phyloP scores from a whole-genome alignment of 257 asterid genomes.

The Datura wrightii region DNA sequence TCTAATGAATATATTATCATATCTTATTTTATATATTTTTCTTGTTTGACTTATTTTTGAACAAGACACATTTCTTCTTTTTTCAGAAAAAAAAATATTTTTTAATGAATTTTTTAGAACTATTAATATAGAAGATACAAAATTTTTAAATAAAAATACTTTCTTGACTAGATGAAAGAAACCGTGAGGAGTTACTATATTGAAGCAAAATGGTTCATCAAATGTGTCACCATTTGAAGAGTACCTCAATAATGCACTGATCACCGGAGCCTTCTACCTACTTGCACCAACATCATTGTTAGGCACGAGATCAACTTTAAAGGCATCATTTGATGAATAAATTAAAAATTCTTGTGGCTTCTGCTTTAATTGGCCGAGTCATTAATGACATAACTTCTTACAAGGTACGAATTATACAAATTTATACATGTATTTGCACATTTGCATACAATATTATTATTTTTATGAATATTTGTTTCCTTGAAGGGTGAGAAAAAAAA shows the following conservation, averaged over 20 bases:
- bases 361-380: slow-evolving; percentile 34
- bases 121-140: too few relatives aligned
- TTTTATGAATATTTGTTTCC: neutral
- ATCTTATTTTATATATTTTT: too few relatives aligned
- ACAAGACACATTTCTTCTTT: neutral
- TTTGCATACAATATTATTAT: neutral
- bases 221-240: slow-evolving; percentile 52
- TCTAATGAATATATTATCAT: too few relatives aligned
- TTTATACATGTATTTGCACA: neutral
- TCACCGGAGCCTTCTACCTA: slow-evolving; percentile 48
- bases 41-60: too few relatives aligned
- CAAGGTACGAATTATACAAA: neutral
- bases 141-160: too few relatives aligned
- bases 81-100: neutral
- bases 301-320: slow-evolving; percentile 35
- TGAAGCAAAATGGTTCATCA: slow-evolving; percentile 59
- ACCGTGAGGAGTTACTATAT: slow-evolving; percentile 46
- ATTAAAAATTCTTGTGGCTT: slow-evolving; percentile 31
- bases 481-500: slow-evolving; percentile 49
- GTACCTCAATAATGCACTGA: slow-evolving; percentile 46
- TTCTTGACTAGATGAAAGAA: slow-evolving; percentile 47
- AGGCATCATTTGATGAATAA: slow-evolving; percentile 8
- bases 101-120: neutral
- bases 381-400: slow-evolving; percentile 44
- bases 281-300: slow-evolving; percentile 47